These are phyloP conservation scores for Sugiyamaella floridensis DNA, from an alignment of 805 yeast genomes.

Conservation along the genomic window DNA sequence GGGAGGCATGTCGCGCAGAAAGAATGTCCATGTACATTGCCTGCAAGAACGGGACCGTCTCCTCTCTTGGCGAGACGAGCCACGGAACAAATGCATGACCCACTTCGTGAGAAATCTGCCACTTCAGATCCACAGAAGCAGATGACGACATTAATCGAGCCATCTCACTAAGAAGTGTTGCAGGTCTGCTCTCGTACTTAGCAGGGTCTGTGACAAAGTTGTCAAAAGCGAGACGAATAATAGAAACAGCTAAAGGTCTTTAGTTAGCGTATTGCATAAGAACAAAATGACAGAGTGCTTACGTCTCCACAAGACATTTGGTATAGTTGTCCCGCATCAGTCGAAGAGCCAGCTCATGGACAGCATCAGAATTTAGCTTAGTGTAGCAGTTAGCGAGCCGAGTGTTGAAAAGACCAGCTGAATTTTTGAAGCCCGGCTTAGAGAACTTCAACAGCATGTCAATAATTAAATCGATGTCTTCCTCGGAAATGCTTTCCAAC, in stretches of 20 bases:
- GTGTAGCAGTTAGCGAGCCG: neutral
- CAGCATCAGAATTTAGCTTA: neutral
- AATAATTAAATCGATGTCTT: neutral
- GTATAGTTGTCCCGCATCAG: neutral
- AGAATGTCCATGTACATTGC: neutral
- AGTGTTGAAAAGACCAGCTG: neutral
- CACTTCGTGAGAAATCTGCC: conserved; percentile 50
- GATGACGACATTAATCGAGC: neutral
- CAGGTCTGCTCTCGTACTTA: neutral
- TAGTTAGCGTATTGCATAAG: neutral
- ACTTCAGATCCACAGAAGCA: conserved; percentile 17
- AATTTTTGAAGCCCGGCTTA: neutral
- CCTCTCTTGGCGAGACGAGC: neutral
- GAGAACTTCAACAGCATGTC: neutral
- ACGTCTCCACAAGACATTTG: neutral
- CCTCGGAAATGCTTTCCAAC: neutral
- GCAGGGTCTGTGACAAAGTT: neutral
- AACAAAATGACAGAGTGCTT: neutral
- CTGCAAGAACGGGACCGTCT: neutral
- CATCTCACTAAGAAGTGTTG: neutral
- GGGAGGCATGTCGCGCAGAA: neutral
- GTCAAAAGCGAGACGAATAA: neutral
- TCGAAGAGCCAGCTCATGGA: neutral
- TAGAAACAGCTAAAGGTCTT: neutral
- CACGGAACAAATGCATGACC: neutral